Evolutionary conservation across 345 rosid species (phyloP), one percentile per base, ranked within the genome.

Genomic region (Euphorbia peplus): DNA sequence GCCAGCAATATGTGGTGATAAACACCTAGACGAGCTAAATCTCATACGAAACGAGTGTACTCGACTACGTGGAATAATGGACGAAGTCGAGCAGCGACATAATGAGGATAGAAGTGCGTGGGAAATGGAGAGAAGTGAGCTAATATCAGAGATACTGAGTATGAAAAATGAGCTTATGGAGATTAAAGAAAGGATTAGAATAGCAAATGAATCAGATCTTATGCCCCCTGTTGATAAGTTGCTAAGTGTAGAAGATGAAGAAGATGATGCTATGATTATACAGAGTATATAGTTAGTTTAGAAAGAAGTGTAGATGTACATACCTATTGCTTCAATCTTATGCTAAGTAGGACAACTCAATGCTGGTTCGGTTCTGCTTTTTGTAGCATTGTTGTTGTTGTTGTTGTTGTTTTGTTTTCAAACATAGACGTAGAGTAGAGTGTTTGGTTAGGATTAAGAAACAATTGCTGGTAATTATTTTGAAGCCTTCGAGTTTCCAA

Each of bases 221-320:
- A 71, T 71, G 75, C 75, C 75, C 5, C 75, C 75, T 6, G 2
- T 71, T 29, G 69, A 63, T 71, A 56, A 19, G 16, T 53, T 54
- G 8, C 44, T 11, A 19, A 56, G 1, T 9, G 24, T 30, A 32
- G 56, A 48, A 29, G 69, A 66, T 64, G 75, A 70, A 7, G 41
- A 8, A 52, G 75, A 71, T 44, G 56, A 55, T 63, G 69, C 37
- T 2, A 19, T 63, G 13, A 64, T 25, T 46, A 64, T 54, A 39
- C 46, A 71, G 22, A 26, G 55, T 63, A 54, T 55, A 44, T 42
- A 63, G 46, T 55, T 29, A 9, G 47, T 42, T 29, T 42, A 63
- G 47, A 47, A 12, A 11, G 48, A 4, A 52, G 30, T 10, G 1
- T 66, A 52, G 32, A 30, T 50, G 21, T 29, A 50, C 41, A 62